phyloP scores from a whole-genome alignment of 345 rosid genomes.

The Carallia brachiata region DNA sequence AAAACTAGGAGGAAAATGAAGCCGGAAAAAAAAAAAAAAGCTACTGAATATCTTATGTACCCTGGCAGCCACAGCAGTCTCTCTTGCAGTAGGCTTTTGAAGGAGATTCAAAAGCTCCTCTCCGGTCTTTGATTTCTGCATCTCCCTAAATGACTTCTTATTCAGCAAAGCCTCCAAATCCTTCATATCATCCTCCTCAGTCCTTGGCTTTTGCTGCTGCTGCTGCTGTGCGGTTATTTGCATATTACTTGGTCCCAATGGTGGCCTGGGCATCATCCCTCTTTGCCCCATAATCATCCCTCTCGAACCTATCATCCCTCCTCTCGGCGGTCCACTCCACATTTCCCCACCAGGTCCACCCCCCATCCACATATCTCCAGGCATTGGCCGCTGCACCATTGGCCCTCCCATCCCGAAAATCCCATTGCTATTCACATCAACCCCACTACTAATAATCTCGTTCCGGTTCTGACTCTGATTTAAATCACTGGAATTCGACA shows the following conservation, averaged over 20 bases:
- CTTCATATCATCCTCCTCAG: conserved; percentile 83
- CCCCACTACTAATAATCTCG: conserved; percentile 14
- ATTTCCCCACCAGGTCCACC: conserved; percentile 25
- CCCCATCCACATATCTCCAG: conserved; percentile 61
- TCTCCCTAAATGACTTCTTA: conserved; percentile 84
- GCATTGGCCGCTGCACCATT: conserved; percentile 39
- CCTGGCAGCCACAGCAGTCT: conserved; percentile 94
- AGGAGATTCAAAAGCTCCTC: conserved; percentile 90
- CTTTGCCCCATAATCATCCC: conserved; percentile 40
- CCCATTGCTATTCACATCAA: conserved; percentile 31
- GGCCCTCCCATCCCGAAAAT: conserved; percentile 39
- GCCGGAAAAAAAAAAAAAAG: no score
- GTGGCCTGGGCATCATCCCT: conserved; percentile 48
- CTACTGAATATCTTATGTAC: conserved; percentile 30
- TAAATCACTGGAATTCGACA: conserved; percentile 21
- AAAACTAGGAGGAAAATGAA: background rate
- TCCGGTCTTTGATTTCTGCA: conserved; percentile 84
- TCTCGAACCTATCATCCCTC: conserved; percentile 55
- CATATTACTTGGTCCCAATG: conserved; percentile 32
- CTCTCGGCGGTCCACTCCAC: conserved; percentile 43
- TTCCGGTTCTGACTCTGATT: conserved; percentile 21
- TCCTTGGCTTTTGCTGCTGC: conserved; percentile 49
- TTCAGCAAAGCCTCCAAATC: conserved; percentile 83
- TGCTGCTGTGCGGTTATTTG: conserved; percentile 12
- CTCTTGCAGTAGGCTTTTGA: conserved; percentile 89